phyloP scores from a whole-genome alignment of 2,329 filamentous ascomycete species.

The Paracoccidioides lutzii region DNA sequence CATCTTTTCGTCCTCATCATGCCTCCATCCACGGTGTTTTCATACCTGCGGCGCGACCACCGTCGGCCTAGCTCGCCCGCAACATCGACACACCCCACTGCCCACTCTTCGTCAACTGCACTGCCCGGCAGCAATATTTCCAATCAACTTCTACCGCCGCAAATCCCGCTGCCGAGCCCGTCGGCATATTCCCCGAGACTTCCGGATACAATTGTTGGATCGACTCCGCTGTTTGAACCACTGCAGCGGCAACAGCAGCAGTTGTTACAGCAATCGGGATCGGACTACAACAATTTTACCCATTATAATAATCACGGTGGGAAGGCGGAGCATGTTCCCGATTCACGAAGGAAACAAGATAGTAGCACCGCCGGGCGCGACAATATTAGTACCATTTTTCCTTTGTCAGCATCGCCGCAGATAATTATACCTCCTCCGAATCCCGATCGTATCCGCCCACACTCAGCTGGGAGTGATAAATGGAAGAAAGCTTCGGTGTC shows the following conservation, averaged over 20 bases:
- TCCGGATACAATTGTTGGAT: conserved; percentile 18
- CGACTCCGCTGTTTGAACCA: conserved; percentile 11
- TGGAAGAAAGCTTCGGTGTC: background rate
- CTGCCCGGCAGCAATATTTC: conserved; percentile 4
- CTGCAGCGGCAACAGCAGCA: background rate
- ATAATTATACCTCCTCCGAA: background rate
- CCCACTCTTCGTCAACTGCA: conserved; percentile 22
- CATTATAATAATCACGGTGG: background rate
- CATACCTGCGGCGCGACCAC: conserved; percentile 13
- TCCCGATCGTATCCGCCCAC: background rate
- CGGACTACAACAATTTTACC: too few relatives aligned
- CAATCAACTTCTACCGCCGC: background rate
- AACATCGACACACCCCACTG: conserved; percentile 2
- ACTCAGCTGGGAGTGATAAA: background rate
- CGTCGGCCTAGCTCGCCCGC: conserved; percentile 9
- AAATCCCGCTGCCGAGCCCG: background rate
- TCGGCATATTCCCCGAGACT: conserved; percentile 19
- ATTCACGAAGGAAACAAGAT: background rate
- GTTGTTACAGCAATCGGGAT: background rate
- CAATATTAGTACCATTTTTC: background rate
- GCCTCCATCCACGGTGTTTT: conserved; percentile 13
- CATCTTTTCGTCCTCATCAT: background rate
- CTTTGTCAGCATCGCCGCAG: background rate
- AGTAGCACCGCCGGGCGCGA: background rate
- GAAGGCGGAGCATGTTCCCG: background rate